Evolutionary conservation across 306 rosid species (phyloP), one percentile per base, ranked within the genome.

Genomic region (Fragaria nilgerrensis): DNA sequence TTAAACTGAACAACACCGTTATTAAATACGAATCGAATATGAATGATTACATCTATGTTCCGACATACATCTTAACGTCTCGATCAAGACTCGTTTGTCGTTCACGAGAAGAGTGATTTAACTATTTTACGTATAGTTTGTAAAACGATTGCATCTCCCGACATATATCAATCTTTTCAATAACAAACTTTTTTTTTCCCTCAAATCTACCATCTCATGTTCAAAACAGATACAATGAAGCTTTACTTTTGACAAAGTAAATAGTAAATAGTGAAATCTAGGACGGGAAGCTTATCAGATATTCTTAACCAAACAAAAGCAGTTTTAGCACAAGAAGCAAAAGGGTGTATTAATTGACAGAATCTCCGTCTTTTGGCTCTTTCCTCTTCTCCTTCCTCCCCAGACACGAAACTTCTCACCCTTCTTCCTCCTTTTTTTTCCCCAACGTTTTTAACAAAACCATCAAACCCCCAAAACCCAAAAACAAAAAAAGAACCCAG

Each of bases 351-450:
- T 15, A 29, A 61, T 34, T 34, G 39, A 36, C 72, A n/a, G 16
- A 61, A 47, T 67, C 52, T 2, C 15, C 4, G 3, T 5, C 13
- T 49, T 61, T 19, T 17, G 22, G 10, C 83, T 17, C 39, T 13
- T 79, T 70, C 77, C 61, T 25, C 62, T 48, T 45, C 36, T 36
- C 71, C 56, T 29, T 29, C 32, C 39, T 15, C 49, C 7, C 43
- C 52, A n/a, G 15, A 3, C 2, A 14, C 66, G 87, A 84, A 84
- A 25, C 62, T 84, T 80, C 87, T 39, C 45, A 17, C 11, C 71
- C 5, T 4, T 34, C 9, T 29, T 15, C 74, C 55, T 68, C 76
- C 49, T 32, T 29, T 29, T 29, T 34, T 58, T 39, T 62, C 2
- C 53, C 67, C 68, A 82, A 75, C 85, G 84, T 76, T 49, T 34